Evolutionary conservation across 768 basidiomycete species (phyloP), one percentile per base, ranked within the genome.

Genomic region (Coprinopsis sp.): DNA sequence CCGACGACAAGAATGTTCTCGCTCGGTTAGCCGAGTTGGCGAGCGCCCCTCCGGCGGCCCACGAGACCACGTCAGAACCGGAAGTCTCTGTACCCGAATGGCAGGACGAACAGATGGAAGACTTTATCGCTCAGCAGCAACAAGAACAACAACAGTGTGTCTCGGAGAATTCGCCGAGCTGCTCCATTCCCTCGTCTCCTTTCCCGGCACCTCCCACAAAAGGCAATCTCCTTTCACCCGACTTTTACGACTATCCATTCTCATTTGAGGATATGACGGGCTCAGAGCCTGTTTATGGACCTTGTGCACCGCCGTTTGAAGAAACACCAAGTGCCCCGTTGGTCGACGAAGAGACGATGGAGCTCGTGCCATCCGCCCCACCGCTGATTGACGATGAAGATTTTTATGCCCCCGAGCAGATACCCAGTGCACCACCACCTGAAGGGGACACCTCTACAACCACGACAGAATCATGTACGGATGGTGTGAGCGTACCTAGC

Each of bases 1-100:
- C 73, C 2, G 82, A 84, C 57, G 82, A 84, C 60, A 84, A 84
- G 57, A 57, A 65, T 0, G 51, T 74, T n/a, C 69, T 84, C 33
- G 79, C 77, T 21, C 72, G 70, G 27, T 66, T 84, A 33, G 73
- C 68, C 1, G 68, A 68, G 28, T 51, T 78, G 24, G 78, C 76
- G 28, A 81, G 78, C 50, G 71, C 71, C 16, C 82, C 82, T n/a
- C 74, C 74, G 23, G 37, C 49, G 11, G 44, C 47, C 16, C 47
- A 60, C 16, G 41, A 18, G 22, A 27, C 40, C 19, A 47, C 52
- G 37, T 45, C 62, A 1, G 45, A 46, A 14, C 49, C 54, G 5
- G 54, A 61, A 37, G 61, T 69, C 4, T 79, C 77, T 42, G 81
- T 66, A 21, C 81, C 81, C 8, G 67, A 65, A 30, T 82, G 74